phyloP scores from a whole-genome alignment of 2,329 filamentous ascomycete genomes.

The Xylariaceae sp. region DNA sequence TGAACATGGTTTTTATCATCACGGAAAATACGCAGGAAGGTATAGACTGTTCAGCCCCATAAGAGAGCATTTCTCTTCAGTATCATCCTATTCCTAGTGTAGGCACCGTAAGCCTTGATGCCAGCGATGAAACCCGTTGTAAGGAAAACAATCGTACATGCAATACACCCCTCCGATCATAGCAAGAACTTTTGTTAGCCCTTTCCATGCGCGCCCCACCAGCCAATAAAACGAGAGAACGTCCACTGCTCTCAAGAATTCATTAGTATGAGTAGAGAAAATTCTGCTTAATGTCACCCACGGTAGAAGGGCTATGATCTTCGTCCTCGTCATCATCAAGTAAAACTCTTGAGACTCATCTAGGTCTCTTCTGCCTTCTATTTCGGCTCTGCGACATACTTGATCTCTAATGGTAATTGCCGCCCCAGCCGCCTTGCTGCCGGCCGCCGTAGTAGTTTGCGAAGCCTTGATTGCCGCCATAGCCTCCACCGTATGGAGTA shows the following conservation, averaged over 20 bases:
- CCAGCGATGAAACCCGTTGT: slow-evolving; percentile 27
- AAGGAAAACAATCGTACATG: slow-evolving; percentile 39
- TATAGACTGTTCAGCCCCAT: slow-evolving; percentile 12
- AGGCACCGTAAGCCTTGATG: slow-evolving; percentile 28
- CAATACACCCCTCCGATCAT: slow-evolving; percentile 29
- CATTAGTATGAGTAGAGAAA: slow-evolving; percentile 29
- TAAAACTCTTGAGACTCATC: slow-evolving; percentile 12
- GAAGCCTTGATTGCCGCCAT: slow-evolving; percentile 51
- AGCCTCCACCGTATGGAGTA: slow-evolving; percentile 57
- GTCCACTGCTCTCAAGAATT: slow-evolving; percentile 22
- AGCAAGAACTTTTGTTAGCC: slow-evolving; percentile 33
- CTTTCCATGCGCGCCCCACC: slow-evolving; percentile 30
- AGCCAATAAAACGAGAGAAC: slow-evolving; percentile 28
- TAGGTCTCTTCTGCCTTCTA: slow-evolving; percentile 18
- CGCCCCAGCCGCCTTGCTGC: slow-evolving; percentile 60
- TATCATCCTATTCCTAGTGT: slow-evolving; percentile 37
- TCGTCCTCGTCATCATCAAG: slow-evolving; percentile 11
- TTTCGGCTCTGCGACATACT: slow-evolving; percentile 24
- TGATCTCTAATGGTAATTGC: slow-evolving; percentile 54
- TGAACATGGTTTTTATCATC: neutral
- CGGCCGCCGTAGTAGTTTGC: slow-evolving; percentile 51
- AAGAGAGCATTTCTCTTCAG: slow-evolving; percentile 28
- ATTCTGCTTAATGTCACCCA: slow-evolving; percentile 2
- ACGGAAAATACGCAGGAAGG: neutral
- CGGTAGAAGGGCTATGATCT: slow-evolving; percentile 8